Percentiles rank a stretch among this genome's conserved stretches.
phyloP scores from a whole-genome alignment of 345 rosid species.

The Salix caprea region DNA sequence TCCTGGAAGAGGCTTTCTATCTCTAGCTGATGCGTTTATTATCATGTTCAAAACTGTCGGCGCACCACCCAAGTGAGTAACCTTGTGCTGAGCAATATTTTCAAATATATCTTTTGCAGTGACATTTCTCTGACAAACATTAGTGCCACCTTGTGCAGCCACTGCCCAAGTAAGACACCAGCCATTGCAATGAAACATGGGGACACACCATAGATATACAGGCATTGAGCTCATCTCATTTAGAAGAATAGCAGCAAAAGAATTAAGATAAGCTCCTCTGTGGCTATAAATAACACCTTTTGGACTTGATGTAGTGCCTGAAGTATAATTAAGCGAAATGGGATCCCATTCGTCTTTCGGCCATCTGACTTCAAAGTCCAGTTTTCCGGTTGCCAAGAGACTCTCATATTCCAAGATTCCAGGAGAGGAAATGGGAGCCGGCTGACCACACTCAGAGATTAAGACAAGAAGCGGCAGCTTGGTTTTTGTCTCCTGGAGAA shows the following conservation, averaged over 20 bases:
- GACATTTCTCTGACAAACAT: constrained; percentile 20
- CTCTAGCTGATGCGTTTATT: constrained; percentile 10
- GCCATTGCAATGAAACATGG: constrained; percentile 35
- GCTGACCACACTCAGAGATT: constrained; percentile 25
- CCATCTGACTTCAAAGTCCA: constrained; percentile 36
- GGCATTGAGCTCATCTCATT: constrained; percentile 28
- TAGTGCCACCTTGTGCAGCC: constrained; percentile 33
- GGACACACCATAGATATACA: constrained; percentile 31
- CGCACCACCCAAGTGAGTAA: constrained; percentile 33
- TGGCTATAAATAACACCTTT: constrained; percentile 35
- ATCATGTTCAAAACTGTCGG: constrained; percentile 29
- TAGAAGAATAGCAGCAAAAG: constrained; percentile 21
- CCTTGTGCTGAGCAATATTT: constrained; percentile 15
- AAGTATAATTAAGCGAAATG: constrained; percentile 27
- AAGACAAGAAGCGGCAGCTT: constrained; percentile 43
- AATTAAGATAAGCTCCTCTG: constrained; percentile 31
- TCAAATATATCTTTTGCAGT: constrained; percentile 18
- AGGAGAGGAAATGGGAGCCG: constrained; percentile 7
- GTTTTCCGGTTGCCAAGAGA: constrained; percentile 39
- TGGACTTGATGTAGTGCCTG: constrained; percentile 32
- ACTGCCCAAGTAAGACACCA: constrained; percentile 34
- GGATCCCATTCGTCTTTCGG: constrained; percentile 34
- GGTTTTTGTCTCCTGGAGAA: constrained; percentile 29
- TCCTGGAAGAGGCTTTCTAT: constrained; percentile 16
- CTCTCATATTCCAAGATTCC: constrained; percentile 38